These are phyloP conservation scores for Vitis hybrid DNA, from an alignment of 177 flowering plant genomes.

Conservation along the genomic window DNA sequence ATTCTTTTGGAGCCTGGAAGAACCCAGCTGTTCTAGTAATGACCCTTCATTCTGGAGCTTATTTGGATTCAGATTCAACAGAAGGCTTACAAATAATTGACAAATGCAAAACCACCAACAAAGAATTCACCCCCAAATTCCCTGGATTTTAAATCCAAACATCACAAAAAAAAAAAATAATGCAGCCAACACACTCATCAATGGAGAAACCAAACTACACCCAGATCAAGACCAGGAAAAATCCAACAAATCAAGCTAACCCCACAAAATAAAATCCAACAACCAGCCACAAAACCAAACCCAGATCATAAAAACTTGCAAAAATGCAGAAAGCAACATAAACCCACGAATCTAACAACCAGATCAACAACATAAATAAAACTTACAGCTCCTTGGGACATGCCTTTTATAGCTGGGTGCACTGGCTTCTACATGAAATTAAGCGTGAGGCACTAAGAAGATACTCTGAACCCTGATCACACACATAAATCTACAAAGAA, in stretches of 20 bases:
- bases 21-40: too few relatives aligned
- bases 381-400: constrained; percentile 20
- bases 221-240: background rate
- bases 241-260: constrained; percentile 7
- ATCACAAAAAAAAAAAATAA: too few relatives aligned
- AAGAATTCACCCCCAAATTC: too few relatives aligned
- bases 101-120: too few relatives aligned
- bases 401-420: background rate
- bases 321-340: background rate
- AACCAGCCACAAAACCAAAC: background rate
- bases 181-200: background rate
- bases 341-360: background rate
- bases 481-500: background rate
- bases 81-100: too few relatives aligned
- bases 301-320: background rate
- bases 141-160: too few relatives aligned
- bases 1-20: too few relatives aligned
- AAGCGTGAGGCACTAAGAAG: constrained; percentile 7
- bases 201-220: background rate
- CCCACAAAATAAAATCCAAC: background rate
- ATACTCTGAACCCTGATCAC: background rate
- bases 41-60: too few relatives aligned
- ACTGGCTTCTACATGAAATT: constrained; percentile 5
- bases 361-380: background rate
- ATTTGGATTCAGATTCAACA: too few relatives aligned